A percentile compares a stretch with the other conserved stretches of the same genome.
phyloP scores from a whole-genome alignment of 805 yeast genomes.

The Metschnikowia sp. region DNA sequence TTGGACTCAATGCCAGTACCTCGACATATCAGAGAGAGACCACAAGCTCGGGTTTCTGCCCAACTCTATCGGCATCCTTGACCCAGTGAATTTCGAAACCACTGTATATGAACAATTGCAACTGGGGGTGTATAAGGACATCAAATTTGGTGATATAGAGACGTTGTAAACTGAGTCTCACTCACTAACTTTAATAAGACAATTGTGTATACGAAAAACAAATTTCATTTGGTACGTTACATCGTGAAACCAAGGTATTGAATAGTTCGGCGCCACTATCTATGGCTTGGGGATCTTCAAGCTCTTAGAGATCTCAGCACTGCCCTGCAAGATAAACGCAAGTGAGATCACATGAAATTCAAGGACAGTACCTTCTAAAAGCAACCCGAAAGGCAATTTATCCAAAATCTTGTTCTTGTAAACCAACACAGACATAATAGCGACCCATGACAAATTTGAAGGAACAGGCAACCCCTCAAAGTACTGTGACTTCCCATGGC shows the following conservation, averaged over 20 bases:
- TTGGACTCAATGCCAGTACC: constrained; percentile 34
- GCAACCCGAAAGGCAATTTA: constrained; percentile 63
- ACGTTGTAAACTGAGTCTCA: constrained; percentile 8
- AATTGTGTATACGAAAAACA: too few relatives aligned
- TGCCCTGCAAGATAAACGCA: constrained; percentile 74
- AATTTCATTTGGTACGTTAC: background rate
- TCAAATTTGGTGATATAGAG: constrained; percentile 22
- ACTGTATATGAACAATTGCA: constrained; percentile 26
- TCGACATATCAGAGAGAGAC: constrained; percentile 28
- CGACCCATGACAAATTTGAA: constrained; percentile 72
- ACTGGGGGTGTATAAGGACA: constrained; percentile 24
- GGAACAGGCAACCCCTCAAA: constrained; percentile 98
- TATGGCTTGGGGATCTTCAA: constrained; percentile 86
- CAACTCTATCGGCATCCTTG: constrained; percentile 33
- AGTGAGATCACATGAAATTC: constrained; percentile 74
- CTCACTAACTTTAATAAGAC: background rate
- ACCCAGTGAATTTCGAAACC: constrained; percentile 33
- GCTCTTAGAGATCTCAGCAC: constrained; percentile 87
- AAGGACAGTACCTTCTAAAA: constrained; percentile 50
- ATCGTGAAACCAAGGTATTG: too few relatives aligned
- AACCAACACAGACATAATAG: constrained; percentile 66
- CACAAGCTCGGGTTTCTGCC: constrained; percentile 27
- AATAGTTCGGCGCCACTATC: background rate
- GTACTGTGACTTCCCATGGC: constrained; percentile 79
- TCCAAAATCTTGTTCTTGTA: constrained; percentile 46